Evolutionary conservation across 495 filamentous ascomycete species (phyloP), one percentile per base, ranked within the genome.

Genomic region (Xylaria cubensis): DNA sequence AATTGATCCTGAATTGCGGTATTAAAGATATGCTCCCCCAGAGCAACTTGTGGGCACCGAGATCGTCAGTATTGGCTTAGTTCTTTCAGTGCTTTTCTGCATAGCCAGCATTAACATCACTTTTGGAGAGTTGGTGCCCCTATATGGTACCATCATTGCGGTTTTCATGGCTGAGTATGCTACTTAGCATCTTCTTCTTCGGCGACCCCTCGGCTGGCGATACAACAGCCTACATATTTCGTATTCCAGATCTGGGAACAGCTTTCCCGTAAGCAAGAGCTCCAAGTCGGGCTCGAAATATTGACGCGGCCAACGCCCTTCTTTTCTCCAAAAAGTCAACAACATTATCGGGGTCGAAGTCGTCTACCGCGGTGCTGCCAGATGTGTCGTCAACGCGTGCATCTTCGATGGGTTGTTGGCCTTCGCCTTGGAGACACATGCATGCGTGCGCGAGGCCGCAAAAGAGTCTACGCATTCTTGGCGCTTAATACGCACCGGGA

Each of bases 141-240:
- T 90, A 72, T 93, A 85, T n/a, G 90, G 91, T 1, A 97, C 92
- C n/a, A 82, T 93, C 41, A 87, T 92, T 24, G 93, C 96, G 21
- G 93, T 98, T 34, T 77, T 95, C 46, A 90, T 98, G 78, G 94
- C 96, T 1, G n/a, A n/a, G n/a, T n/a, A 90, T 99, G 26, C 82
- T 98, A 41, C 86, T 98, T 29, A 94, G 92, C 64, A 90, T 98
- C 72, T n/a, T 98, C 51, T 93, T 93, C 75, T 98, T 97, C 73
- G 94, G 94, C 32, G 94, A 97, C 74, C 86, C 91, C 4, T 82
- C 87, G 0, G 89, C 91, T 4, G 95, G 95, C 56, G 96, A 95
- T 82, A 97, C 95, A 3, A 95, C 95, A 15, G 95, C 95, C 70
- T 97, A 93, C 80, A 92, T 97, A 75, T 97, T 98, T 79, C 93